A percentile compares a stretch with the other conserved stretches of the same genome.
These are phyloP conservation scores for Zygotorulaspora sp. DNA, from an alignment of 805 yeast species.

Conservation along the genomic window DNA sequence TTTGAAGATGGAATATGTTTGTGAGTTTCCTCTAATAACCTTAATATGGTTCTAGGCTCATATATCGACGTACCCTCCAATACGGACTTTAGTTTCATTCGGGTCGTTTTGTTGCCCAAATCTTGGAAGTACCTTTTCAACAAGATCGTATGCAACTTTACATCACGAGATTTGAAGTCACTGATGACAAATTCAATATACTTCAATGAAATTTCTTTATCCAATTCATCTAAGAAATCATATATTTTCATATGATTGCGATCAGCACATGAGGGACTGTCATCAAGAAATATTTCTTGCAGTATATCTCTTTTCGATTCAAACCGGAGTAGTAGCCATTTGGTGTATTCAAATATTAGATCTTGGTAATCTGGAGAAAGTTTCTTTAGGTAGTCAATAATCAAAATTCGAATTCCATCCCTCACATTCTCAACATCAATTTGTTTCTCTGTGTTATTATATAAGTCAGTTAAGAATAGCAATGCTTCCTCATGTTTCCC, in stretches of 20 bases:
- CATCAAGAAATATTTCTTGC: slow-evolving; percentile 57
- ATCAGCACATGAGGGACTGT: slow-evolving; percentile 54
- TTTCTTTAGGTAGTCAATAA: slow-evolving; percentile 53
- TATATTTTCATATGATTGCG: slow-evolving; percentile 52
- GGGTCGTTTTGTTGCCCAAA: slow-evolving; percentile 20
- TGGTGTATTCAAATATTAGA: slow-evolving; percentile 52
- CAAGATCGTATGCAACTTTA: slow-evolving; percentile 42
- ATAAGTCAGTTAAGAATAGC: slow-evolving; percentile 43
- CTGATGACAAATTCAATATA: slow-evolving; percentile 52
- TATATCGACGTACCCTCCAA: slow-evolving; percentile 36
- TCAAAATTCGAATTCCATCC: slow-evolving; percentile 16
- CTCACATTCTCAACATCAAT: slow-evolving; percentile 12
- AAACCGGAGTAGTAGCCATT: slow-evolving; percentile 43
- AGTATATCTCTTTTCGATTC: slow-evolving; percentile 33
- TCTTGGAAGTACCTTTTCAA: slow-evolving; percentile 42
- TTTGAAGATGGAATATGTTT: slow-evolving; percentile 1
- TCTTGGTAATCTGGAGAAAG: slow-evolving; percentile 47
- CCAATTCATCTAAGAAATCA: slow-evolving; percentile 41
- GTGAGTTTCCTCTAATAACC: slow-evolving; percentile 16
- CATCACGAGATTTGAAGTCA: slow-evolving; percentile 36
- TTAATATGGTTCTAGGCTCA: slow-evolving; percentile 38
- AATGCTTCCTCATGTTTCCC: slow-evolving; percentile 63
- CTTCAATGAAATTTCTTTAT: slow-evolving; percentile 32
- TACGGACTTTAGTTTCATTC: slow-evolving; percentile 35
- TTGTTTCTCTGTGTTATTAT: slow-evolving; percentile 24